Evolutionary conservation across 768 basidiomycete genomes (phyloP), one percentile per base, ranked within the genome.

Genomic region (Tricholoma furcatifolium): DNA sequence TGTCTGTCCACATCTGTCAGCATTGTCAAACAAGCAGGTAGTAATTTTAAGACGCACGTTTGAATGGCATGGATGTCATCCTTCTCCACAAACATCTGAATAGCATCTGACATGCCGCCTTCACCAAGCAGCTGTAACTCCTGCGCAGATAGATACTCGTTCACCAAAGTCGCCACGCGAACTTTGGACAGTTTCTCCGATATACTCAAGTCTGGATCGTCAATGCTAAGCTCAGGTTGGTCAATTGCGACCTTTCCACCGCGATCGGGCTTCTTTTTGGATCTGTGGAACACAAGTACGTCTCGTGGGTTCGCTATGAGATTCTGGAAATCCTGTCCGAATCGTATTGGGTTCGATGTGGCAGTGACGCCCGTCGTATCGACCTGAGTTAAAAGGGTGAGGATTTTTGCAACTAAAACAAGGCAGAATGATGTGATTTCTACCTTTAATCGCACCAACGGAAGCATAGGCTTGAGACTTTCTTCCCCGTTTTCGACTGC

Each of bases 11-110:
- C 17, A 39, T 35, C 18, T 30, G 48, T 53, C 39, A 56, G 48
- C 39, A 47, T 50, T 31, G 40, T 43, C 36, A 7, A 46, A 17
- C 8, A 36, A 36, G 10, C 18, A 15, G 36, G 12, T 38, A 27
- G 2, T 4, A 11, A 23, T 23, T 2, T 31, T 30, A 15, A 5
- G 31, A 80, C 88, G 59, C 58, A 94, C 93, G 75, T 80, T 58
- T 85, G 82, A 64, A 99, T 96, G 8, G 96, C 93, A 73, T 94
- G 90, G 24, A 83, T 85, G 67, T 97, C 94, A 63, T 98, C 96
- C 77, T 99, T 99, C 68, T 98, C 95, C 54, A 99, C 95, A 70
- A 91, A 98, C 69, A 87, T 79, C 74, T 91, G 87, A 47, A 99
- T 94, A 6, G 97, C 97, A 65, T 94, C 91, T 36, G 86, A 87